A percentile compares a stretch with the other conserved stretches of the same genome.
phyloP scores from a whole-genome alignment of 2,329 filamentous ascomycete genomes.

The Alternaria arbusti region DNA sequence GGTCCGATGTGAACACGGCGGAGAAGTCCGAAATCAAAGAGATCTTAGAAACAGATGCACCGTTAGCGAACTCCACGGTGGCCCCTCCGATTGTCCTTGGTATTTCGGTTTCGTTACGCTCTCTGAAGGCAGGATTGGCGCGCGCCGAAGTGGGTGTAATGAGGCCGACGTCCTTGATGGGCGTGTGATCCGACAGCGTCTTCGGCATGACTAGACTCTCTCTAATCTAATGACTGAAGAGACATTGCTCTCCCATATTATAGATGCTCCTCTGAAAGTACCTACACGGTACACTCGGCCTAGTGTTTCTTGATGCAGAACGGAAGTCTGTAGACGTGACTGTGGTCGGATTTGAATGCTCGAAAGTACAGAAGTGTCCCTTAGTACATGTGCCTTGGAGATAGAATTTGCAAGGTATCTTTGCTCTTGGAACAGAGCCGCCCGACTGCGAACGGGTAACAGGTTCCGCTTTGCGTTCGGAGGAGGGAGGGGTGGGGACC shows the following conservation, averaged over 20 bases:
- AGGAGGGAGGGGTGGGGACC: background rate
- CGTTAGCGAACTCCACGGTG: background rate
- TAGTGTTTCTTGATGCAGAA: background rate
- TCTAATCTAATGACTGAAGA: background rate
- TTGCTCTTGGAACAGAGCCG: background rate
- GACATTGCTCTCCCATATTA: background rate
- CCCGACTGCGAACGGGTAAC: background rate
- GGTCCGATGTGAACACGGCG: background rate
- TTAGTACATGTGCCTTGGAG: background rate
- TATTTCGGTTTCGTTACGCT: background rate
- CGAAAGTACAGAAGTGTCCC: background rate
- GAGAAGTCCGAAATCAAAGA: background rate
- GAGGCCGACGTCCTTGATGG: background rate
- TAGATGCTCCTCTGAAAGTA: background rate
- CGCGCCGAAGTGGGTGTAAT: background rate
- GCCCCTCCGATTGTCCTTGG: background rate
- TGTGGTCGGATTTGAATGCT: background rate
- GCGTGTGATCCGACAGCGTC: background rate
- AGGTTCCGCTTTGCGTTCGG: background rate
- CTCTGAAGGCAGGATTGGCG: background rate
- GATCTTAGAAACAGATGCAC: background rate
- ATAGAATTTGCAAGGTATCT: slow-evolving; percentile 1
- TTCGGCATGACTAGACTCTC: background rate
- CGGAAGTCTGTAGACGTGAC: background rate
- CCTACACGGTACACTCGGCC: background rate